Evolutionary conservation across 2,329 filamentous ascomycete species (phyloP), one percentile per base, ranked within the genome.

Genomic region (Penicillium sp.): DNA sequence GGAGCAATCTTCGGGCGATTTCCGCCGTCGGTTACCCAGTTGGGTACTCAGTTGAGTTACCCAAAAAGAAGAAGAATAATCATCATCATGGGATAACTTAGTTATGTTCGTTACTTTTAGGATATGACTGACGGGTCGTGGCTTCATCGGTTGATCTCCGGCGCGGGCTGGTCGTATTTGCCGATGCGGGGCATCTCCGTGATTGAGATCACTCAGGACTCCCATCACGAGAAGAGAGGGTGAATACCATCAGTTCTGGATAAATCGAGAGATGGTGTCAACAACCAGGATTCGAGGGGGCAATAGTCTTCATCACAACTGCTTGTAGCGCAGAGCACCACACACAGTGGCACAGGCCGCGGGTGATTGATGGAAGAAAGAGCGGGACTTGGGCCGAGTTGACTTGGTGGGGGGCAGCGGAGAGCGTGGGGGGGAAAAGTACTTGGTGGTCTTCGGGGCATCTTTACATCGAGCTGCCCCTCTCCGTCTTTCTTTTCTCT

Each of bases 311-410:
- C 11, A 15, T 17, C 17, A 20, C 15, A 11, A 43, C 22, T 25
- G 1, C 28, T 6, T 15, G 42, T 20, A 42, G 39, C 10, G 22
- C 39, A 20, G 20, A 10, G 8, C 14, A 17, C 7, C 25, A 12
- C 25, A 45, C 14, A 39, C 15, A 1, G 38, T 39, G 14, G 12
- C 7, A 41, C 38, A 22, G 10, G 28, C 34, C 5, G 35, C 22
- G 28, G 35, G 45, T 66, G 63, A 69, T 69, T 65, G 63, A 68
- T 66, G 64, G 66, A 64, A 60, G 63, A 62, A 35, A 34, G 15
- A n/a, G 2, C 17, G 20, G 34, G 55, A 58, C 31, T 38, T 20
- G 42, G 10, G 53, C 47, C 48, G 53, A 52, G 38, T 43, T 31
- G 38, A 53, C 4, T 15, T 58, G 28, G 28, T 37, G 51, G 58